A percentile compares a stretch with the other conserved stretches of the same genome.
These are phyloP conservation scores for Anthracocystis walkeri DNA, from an alignment of 1,284 basidiomycete genomes.

Conservation along the genomic window DNA sequence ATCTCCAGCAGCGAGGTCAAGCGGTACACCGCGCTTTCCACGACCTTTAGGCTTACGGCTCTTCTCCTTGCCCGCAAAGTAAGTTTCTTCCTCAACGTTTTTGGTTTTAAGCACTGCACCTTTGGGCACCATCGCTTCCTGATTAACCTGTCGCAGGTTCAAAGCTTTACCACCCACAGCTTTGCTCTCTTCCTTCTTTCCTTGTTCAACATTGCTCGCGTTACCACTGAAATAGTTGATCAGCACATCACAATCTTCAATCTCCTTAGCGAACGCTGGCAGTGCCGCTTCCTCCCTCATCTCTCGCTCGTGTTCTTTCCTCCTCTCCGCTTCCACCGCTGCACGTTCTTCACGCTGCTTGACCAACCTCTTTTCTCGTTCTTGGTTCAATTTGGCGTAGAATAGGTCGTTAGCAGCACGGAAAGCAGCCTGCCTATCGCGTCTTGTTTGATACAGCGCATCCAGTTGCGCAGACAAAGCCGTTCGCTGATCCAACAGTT, in stretches of 20 bases:
- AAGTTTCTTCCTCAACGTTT: conserved; percentile 78
- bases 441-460: conserved; percentile 81
- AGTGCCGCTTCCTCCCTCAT: conserved; percentile 89
- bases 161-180: conserved; percentile 76
- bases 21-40: conserved; percentile 50
- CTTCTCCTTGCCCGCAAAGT: conserved; percentile 81
- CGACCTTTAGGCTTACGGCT: conserved; percentile 76
- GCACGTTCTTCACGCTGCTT: conserved; percentile 82
- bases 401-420: conserved; percentile 63
- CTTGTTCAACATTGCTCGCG: conserved; percentile 56
- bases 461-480: conserved; percentile 74
- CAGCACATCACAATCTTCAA: conserved; percentile 95
- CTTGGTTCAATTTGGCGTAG: conserved; percentile 60
- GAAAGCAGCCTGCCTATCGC: conserved; percentile 73
- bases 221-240: conserved; percentile 82
- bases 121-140: conserved; percentile 73
- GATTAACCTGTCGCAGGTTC: conserved; percentile 86
- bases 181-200: conserved; percentile 40
- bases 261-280: conserved; percentile 91
- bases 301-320: conserved; percentile 81
- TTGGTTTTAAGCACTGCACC: conserved; percentile 82
- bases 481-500: conserved; percentile 89
- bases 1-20: conserved; percentile 35
- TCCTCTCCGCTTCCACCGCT: conserved; percentile 84
- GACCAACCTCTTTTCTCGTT: conserved; percentile 77